Evolutionary conservation across 441 rosid genomes (phyloP), one percentile per base, ranked within the genome.

Genomic region (Arabidopsis lyrata): DNA sequence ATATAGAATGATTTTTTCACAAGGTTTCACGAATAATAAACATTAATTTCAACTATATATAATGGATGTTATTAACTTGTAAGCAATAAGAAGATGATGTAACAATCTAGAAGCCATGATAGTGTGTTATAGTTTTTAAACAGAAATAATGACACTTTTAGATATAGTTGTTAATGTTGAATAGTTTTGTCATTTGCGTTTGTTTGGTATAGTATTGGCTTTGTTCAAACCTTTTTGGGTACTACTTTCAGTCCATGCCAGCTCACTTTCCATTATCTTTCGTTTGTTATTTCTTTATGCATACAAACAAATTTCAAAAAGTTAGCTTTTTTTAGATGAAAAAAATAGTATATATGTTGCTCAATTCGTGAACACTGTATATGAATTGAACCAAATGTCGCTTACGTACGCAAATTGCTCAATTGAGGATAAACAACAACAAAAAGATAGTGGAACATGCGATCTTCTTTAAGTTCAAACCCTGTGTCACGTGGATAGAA

Each of bases 181-280:
- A 34, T 44, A 59, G 11, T 59, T 59, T 77, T 60, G 80, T 72
- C 77, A 59, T 72, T 52, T 59, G 73, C 38, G 53, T 65, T 72
- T 77, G 77, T 59, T 60, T 44, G 77, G 77, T 72, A 66, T 72
- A 68, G 64, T 53, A 35, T 10, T 70, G 72, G 72, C 16, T 77
- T 58, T 77, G 38, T 44, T 24, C 72, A 24, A 57, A 65, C 68
- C 24, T 64, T 75, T 50, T 63, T 38, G n/a, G n/a, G 18, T 50
- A 63, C 71, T 61, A 56, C 66, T 56, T 56, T 18, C 38, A 47
- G 20, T 47, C 6, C 13, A 63, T 13, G 63, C 63, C 80, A 77
- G 73, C 73, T 77, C 80, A 77, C 22, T 16, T 60, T 55, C 80
- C 80, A 77, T 61, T 59, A 57, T 35, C 63, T 60, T 27, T 50